phyloP scores from a whole-genome alignment of 2,329 filamentous ascomycete species.

The Apiospora koreana region DNA sequence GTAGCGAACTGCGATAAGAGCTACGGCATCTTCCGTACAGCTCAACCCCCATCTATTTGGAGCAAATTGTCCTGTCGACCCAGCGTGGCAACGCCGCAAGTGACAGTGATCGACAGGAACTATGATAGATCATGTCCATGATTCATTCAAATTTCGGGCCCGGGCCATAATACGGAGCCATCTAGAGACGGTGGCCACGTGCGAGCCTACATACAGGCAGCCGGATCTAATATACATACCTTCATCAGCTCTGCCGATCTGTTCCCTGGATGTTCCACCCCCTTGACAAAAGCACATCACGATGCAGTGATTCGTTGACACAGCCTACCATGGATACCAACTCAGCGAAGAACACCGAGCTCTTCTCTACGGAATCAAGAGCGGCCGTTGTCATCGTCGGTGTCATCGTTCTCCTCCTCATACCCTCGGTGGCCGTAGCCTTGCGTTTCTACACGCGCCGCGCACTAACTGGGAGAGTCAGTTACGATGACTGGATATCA shows the following conservation, averaged over 20 bases:
- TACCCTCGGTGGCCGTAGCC: background rate
- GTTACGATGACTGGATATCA: constrained; percentile 5
- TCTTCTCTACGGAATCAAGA: background rate
- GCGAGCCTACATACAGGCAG: background rate
- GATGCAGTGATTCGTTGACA: constrained; percentile 6
- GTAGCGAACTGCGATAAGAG: background rate
- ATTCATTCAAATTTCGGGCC: background rate
- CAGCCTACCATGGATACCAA: background rate
- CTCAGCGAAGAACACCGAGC: background rate
- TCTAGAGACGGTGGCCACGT: background rate
- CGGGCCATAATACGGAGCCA: background rate
- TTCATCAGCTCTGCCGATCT: background rate
- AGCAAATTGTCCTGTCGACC: background rate
- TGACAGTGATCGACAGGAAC: constrained; percentile 5
- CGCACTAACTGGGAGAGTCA: background rate
- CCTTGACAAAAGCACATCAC: background rate
- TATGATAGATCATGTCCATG: background rate
- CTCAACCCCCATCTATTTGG: background rate
- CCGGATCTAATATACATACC: background rate
- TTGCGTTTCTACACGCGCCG: constrained; percentile 5
- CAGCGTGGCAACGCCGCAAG: background rate
- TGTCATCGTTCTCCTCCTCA: background rate
- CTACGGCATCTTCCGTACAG: background rate
- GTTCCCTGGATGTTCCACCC: background rate
- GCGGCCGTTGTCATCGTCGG: background rate